Percentiles rank a stretch among this genome's conserved stretches.
These are phyloP conservation scores for Daucus carota DNA, from an alignment of 129 eudicot species.

Conservation along the genomic window DH1_v3.0 NC_030381.2:23646501-23647000, in stretches of 20 bases:
- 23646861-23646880: neutral
- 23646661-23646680: constrained; percentile 90
- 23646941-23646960: constrained; percentile 83
- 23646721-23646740: constrained; percentile 72
- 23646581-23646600: too few species aligned
- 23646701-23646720: constrained; percentile 92
- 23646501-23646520: too few species aligned
- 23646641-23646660: constrained; percentile 51
- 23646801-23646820: neutral
- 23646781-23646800: constrained; percentile 76
- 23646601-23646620: too few species aligned
- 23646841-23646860: neutral
- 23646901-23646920: constrained; percentile 79
- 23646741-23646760: constrained; percentile 71
- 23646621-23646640: too few species aligned
- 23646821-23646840: neutral
- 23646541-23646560: too few species aligned
- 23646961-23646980: constrained; percentile 60
- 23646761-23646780: constrained; percentile 91
- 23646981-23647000: neutral
- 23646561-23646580: too few species aligned
- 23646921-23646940: constrained; percentile 79
- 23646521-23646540: too few species aligned
- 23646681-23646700: constrained; percentile 93
- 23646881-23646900: constrained; percentile 63